These are phyloP conservation scores for Fusarium poae DNA, from an alignment of 2,329 filamentous ascomycete genomes.

Conservation along the genomic window DNA sequence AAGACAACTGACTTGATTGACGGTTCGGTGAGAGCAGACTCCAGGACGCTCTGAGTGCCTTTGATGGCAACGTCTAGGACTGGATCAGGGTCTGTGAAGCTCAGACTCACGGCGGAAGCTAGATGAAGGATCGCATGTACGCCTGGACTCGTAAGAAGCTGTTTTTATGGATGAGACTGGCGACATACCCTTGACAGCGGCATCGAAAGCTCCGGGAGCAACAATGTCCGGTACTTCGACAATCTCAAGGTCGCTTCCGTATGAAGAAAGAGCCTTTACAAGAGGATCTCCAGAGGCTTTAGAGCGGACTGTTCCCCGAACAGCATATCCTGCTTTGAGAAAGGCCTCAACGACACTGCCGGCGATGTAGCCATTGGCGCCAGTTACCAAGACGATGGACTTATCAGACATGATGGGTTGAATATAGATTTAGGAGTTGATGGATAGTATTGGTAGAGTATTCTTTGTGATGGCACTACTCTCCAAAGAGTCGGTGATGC, in stretches of 20 bases:
- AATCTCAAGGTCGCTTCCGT: slow-evolving; percentile 43
- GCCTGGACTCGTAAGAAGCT: slow-evolving; percentile 21
- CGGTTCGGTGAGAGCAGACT: slow-evolving; percentile 40
- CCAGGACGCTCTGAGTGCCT: slow-evolving; percentile 38
- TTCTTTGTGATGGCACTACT: background rate
- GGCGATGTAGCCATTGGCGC: slow-evolving; percentile 58
- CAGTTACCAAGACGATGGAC: slow-evolving; percentile 53
- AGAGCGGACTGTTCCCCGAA: slow-evolving; percentile 56
- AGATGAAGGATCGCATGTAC: slow-evolving; percentile 45
- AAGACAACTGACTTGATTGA: slow-evolving; percentile 45
- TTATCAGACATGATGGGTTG: slow-evolving; percentile 39
- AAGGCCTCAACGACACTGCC: slow-evolving; percentile 54
- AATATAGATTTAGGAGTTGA: background rate
- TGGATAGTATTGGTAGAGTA: background rate
- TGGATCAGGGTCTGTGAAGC: slow-evolving; percentile 41
- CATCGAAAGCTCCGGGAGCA: slow-evolving; percentile 52
- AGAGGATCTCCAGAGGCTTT: slow-evolving; percentile 40
- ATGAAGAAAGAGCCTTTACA: slow-evolving; percentile 35
- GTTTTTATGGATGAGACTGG: background rate
- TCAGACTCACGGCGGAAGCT: slow-evolving; percentile 38
- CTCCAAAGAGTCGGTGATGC: background rate
- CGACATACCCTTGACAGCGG: slow-evolving; percentile 50
- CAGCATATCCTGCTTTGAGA: slow-evolving; percentile 54
- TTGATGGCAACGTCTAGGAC: slow-evolving; percentile 39
- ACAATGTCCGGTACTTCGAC: slow-evolving; percentile 54